These are phyloP conservation scores for Claviceps paspali DNA, from an alignment of 2,329 filamentous ascomycete species.

Conservation along the genomic window DNA sequence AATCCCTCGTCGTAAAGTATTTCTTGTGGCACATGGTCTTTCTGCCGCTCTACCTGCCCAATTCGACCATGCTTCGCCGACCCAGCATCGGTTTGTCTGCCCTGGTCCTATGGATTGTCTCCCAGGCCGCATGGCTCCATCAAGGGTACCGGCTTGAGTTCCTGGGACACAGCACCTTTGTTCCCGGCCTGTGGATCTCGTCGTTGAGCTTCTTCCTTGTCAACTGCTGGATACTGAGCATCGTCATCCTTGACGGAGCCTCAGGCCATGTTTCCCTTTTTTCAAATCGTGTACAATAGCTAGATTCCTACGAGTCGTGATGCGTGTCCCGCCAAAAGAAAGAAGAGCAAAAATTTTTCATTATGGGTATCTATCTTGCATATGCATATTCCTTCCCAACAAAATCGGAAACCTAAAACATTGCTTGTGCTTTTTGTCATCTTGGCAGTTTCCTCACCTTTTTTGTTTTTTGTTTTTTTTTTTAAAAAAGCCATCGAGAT, in stretches of 20 bases:
- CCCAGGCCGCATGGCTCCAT: conserved; percentile 63
- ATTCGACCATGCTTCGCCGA: conserved; percentile 52
- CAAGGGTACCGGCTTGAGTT: conserved; percentile 67
- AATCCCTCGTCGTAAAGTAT: no score
- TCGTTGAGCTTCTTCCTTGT: conserved; percentile 68
- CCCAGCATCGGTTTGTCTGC: conserved; percentile 49
- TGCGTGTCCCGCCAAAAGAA: not conserved
- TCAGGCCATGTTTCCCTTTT: no score
- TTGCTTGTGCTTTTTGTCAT: not conserved
- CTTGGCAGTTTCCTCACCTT: no score
- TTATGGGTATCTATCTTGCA: conserved; percentile 10
- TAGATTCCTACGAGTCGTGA: no score
- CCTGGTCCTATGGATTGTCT: conserved; percentile 55
- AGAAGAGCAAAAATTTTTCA: conserved; percentile 3
- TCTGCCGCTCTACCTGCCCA: conserved; percentile 76
- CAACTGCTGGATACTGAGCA: conserved; percentile 75
- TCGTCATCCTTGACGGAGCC: conserved; percentile 57
- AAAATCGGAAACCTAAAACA: no score
- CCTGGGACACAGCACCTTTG: conserved; percentile 66
- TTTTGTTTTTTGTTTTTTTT: no score
- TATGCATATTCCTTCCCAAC: conserved; percentile 1
- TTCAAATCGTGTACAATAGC: no score
- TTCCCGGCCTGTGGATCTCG: conserved; percentile 66
- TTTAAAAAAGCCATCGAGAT: not conserved
- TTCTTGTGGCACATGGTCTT: conserved; percentile 98